Percentiles rank a stretch among this genome's conserved stretches.
Conservation (phyloP, 495 filamentous ascomycete species). For the Achaetomiella virescens region DNA sequence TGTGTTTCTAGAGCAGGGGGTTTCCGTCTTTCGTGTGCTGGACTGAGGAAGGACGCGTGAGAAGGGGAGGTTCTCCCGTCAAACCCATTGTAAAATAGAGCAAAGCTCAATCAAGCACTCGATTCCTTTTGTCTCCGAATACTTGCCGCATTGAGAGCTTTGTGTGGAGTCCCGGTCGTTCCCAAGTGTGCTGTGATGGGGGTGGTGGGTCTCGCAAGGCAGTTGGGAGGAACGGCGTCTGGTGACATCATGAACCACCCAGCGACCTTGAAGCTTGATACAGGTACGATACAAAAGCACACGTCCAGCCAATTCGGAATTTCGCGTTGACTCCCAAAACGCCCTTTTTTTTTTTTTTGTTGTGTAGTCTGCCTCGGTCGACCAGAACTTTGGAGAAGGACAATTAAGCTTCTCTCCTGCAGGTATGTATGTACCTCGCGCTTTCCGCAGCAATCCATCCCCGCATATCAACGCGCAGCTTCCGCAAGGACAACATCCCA, state of each 20-base stretch:
- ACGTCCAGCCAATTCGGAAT: too few relatives aligned
- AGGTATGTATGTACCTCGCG: too few relatives aligned
- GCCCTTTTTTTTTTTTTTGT: too few relatives aligned
- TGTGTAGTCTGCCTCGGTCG: too few relatives aligned
- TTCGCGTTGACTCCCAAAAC: too few relatives aligned
- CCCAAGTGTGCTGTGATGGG: neutral
- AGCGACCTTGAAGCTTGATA: neutral
- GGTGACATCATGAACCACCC: constrained; percentile 15
- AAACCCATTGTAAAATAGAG: constrained; percentile 44
- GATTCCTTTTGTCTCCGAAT: constrained; percentile 42
- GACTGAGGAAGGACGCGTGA: constrained; percentile 35
- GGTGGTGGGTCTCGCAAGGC: neutral
- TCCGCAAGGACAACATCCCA: too few relatives aligned
- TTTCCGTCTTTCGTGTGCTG: constrained; percentile 36
- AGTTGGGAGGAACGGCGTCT: neutral
- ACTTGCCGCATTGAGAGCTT: neutral
- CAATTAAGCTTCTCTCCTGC: neutral
- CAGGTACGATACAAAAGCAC: neutral
- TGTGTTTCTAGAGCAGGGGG: constrained; percentile 42
- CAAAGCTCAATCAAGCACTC: constrained; percentile 44
- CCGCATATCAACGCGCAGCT: too few relatives aligned
- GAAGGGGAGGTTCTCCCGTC: constrained; percentile 36
- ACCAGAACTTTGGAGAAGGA: neutral
- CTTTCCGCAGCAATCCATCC: too few relatives aligned
- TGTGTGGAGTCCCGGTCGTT: neutral